Conservation (phyloP, 768 basidiomycete species). For the Tylopilus rubrobrunneus region DNA sequence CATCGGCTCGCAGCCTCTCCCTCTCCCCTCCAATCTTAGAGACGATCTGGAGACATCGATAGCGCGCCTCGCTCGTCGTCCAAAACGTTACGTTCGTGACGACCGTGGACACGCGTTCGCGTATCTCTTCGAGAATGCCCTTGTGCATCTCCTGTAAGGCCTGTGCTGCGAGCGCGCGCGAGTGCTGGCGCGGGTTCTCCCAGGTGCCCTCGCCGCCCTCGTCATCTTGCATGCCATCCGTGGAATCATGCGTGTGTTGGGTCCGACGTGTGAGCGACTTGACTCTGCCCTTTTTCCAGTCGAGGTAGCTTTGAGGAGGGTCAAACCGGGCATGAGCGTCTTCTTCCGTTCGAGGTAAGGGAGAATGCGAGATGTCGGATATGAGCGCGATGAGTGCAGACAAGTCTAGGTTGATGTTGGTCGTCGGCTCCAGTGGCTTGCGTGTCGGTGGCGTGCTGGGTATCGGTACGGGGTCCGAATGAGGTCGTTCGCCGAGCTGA, state of each 20-base stretch:
- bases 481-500: constrained; percentile 55
- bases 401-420: constrained; percentile 73
- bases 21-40: constrained; percentile 71
- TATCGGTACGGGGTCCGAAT: constrained; percentile 4
- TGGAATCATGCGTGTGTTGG: neutral
- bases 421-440: constrained; percentile 43
- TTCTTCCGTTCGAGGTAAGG: constrained; percentile 51
- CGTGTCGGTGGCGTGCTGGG: neutral
- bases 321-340: constrained; percentile 65
- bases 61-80: constrained; percentile 74
- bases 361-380: constrained; percentile 76
- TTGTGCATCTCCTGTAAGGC: constrained; percentile 70
- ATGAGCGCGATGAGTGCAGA: constrained; percentile 81
- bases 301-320: constrained; percentile 51
- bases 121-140: constrained; percentile 60
- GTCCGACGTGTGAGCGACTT: constrained; percentile 8
- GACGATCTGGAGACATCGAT: constrained; percentile 72
- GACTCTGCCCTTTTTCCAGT: constrained; percentile 48
- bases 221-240: neutral
- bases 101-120: constrained; percentile 37
- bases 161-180: constrained; percentile 68
- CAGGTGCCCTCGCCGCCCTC: constrained; percentile 3
- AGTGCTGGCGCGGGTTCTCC: constrained; percentile 49
- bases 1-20: constrained; percentile 62
- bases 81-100: constrained; percentile 54